Evolutionary conservation across 2,329 filamentous ascomycete species (phyloP).

Genomic region (Colletotrichum sp.): DNA sequence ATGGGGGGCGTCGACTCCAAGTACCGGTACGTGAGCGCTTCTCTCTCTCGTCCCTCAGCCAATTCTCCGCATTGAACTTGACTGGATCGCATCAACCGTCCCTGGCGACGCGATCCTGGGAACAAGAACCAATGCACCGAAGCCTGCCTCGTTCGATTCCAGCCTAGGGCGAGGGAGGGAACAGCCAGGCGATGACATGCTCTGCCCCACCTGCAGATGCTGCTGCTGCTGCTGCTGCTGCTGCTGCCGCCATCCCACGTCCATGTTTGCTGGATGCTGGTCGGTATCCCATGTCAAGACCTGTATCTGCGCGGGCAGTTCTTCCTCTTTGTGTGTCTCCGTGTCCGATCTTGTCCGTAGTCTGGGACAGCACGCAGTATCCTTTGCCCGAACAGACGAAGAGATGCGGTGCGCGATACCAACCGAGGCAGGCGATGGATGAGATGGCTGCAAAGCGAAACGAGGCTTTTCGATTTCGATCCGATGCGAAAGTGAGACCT

Average conservation of each 20-base stretch:
- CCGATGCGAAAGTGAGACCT: background rate
- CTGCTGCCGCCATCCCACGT: background rate
- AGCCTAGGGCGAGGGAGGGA: background rate
- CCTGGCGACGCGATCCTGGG: slow-evolving; percentile 5
- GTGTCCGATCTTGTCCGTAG: background rate
- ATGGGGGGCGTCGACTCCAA: background rate
- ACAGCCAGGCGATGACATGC: slow-evolving; percentile 17
- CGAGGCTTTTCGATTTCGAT: background rate
- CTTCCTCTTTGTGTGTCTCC: background rate
- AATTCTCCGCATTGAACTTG: slow-evolving; percentile 19
- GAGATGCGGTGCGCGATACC: background rate
- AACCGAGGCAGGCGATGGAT: background rate
- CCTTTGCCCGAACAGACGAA: background rate
- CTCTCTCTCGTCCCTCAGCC: background rate
- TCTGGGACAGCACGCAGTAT: background rate
- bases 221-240: background rate
- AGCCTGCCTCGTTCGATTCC: slow-evolving; percentile 13
- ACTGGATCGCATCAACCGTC: slow-evolving; percentile 19
- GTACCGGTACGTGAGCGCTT: slow-evolving; percentile 10
- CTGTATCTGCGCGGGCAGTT: background rate
- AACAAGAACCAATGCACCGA: slow-evolving; percentile 14
- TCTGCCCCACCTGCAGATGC: slow-evolving; percentile 3
- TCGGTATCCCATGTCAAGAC: background rate
- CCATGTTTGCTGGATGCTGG: background rate
- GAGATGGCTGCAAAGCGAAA: background rate